Conservation (phyloP, 768 basidiomycete genomes). For the Psilocybe cubensis region DNA sequence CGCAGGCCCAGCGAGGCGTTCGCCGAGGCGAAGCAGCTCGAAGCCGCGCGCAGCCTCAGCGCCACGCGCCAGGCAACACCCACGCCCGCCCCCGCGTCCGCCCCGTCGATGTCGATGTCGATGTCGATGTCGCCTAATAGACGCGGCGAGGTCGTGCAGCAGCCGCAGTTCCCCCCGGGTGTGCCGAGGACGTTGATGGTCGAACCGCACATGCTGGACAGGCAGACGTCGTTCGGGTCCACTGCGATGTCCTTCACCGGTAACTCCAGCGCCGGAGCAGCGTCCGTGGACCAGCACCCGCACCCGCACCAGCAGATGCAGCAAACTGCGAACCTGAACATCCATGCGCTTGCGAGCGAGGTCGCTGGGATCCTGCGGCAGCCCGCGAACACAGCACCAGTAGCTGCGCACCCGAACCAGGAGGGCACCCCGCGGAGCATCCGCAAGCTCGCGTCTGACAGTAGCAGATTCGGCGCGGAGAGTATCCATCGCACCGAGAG, state of each 20-base stretch:
- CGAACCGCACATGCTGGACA: not conserved
- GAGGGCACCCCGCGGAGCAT: not conserved
- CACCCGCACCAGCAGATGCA: not conserved
- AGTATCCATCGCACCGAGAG: not conserved
- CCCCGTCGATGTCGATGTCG: too few relatives aligned
- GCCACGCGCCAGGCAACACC: not conserved
- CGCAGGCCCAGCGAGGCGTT: slow-evolving; percentile 15
- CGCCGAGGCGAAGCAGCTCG: slow-evolving; percentile 8
- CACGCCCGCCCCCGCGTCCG: not conserved
- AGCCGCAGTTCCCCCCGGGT: not conserved
- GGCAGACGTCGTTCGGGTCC: slow-evolving; percentile 9
- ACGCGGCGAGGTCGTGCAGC: not conserved
- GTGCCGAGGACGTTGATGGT: not conserved
- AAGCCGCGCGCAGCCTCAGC: not conserved
- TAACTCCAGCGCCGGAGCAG: too few relatives aligned
- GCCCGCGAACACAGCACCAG: not conserved
- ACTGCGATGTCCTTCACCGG: not conserved
- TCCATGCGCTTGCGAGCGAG: slow-evolving; percentile 21
- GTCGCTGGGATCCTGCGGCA: slow-evolving; percentile 16
- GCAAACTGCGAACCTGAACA: slow-evolving; percentile 7
- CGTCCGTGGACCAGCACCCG: too few relatives aligned
- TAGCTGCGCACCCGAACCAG: not conserved
- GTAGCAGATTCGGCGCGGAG: not conserved
- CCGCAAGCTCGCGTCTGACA: not conserved
- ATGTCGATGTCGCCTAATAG: slow-evolving; percentile 4